A percentile compares a stretch with the other conserved stretches of the same genome.
These are phyloP conservation scores for Pestalotiopsis fici DNA, from an alignment of 2,329 filamentous ascomycete species.

Conservation along the genomic window DNA sequence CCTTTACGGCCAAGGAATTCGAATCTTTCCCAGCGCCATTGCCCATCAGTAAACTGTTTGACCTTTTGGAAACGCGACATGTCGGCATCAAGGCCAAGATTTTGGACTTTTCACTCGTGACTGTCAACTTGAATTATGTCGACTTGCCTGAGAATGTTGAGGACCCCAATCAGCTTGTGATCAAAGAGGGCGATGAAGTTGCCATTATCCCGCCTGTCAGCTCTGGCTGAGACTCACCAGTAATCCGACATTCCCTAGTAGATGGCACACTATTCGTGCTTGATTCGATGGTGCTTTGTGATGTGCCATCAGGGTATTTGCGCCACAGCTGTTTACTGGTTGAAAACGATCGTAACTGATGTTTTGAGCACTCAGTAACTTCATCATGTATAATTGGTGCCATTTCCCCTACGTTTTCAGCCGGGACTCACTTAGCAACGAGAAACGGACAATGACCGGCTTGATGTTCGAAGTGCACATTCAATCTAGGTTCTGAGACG, in stretches of 20 bases:
- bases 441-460: too few relatives aligned
- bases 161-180: conserved; percentile 44
- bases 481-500: too few relatives aligned
- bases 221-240: conserved; percentile 62
- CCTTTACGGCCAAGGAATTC: conserved; percentile 67
- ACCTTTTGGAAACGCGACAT: conserved; percentile 68
- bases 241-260: not conserved
- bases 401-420: too few relatives aligned
- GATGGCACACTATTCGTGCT: not conserved
- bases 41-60: conserved; percentile 62
- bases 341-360: too few relatives aligned
- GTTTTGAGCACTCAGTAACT: too few relatives aligned
- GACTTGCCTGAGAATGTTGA: conserved; percentile 57
- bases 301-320: too few relatives aligned
- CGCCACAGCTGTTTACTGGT: too few relatives aligned
- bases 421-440: too few relatives aligned
- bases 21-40: conserved; percentile 70
- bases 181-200: conserved; percentile 78
- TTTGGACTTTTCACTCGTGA: conserved; percentile 73
- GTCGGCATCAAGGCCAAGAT: conserved; percentile 69
- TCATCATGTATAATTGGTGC: too few relatives aligned
- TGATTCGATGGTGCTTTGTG: not conserved
- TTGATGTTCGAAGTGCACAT: too few relatives aligned
- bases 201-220: conserved; percentile 88
- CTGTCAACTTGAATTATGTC: conserved; percentile 80